phyloP scores from a whole-genome alignment of 306 rosid species.

The Sphenostylis stenocarpa region DNA sequence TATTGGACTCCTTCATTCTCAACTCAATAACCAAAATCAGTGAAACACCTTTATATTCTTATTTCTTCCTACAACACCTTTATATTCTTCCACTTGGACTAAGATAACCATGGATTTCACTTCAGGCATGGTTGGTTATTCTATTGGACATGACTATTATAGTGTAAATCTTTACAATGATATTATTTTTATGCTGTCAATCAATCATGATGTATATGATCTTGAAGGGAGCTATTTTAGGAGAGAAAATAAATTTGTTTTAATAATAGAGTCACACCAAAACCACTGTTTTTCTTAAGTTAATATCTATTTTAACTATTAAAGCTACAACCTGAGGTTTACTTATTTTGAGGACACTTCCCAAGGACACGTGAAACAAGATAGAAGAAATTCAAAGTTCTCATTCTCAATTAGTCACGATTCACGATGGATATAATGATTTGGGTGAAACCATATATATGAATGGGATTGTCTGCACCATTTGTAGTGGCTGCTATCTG shows the following conservation, averaged over 20 bases:
- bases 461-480: conserved; percentile 2
- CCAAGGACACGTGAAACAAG: conserved; percentile 31
- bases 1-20: not conserved
- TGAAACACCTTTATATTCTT: too few relatives aligned
- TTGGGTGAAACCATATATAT: conserved; percentile 2
- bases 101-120: not conserved
- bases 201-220: too few relatives aligned
- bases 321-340: conserved; percentile 1
- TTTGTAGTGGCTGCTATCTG: conserved; percentile 10
- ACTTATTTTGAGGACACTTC: not conserved
- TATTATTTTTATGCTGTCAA: too few relatives aligned
- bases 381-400: conserved; percentile 24
- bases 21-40: not conserved
- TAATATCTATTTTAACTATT: not conserved
- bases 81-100: not conserved
- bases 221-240: too few relatives aligned
- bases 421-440: conserved; percentile 2
- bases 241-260: too few relatives aligned
- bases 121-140: too few relatives aligned
- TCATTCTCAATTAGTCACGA: conserved; percentile 4
- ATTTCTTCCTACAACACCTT: too few relatives aligned
- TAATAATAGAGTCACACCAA: too few relatives aligned
- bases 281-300: not conserved
- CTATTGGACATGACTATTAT: not conserved
- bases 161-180: not conserved